Percentiles rank a stretch among this genome's conserved stretches.
Conservation (phyloP, 768 basidiomycete species). For the Termitomyces sp. region DNA sequence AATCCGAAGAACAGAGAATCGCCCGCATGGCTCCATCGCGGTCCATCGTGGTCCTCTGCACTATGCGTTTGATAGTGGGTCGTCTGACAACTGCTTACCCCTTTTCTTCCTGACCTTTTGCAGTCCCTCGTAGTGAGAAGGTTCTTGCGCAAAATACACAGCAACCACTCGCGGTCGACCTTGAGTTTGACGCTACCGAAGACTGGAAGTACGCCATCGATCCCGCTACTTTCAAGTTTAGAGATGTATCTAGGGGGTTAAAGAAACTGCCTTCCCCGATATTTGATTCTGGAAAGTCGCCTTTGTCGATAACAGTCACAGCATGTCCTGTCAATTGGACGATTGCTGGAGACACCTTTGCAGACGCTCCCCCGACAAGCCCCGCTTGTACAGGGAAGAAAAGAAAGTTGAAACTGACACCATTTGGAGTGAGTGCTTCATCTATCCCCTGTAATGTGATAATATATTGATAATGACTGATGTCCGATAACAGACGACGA, state of each 20-base stretch:
- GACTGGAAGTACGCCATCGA: slow-evolving; percentile 54
- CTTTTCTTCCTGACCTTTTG: background rate
- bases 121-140: slow-evolving; percentile 28
- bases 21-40: slow-evolving; percentile 47
- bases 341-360: slow-evolving; percentile 43
- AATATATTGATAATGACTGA: background rate
- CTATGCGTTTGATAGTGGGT: slow-evolving; percentile 49
- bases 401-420: slow-evolving; percentile 38
- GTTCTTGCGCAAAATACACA: slow-evolving; percentile 37
- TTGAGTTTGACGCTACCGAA: slow-evolving; percentile 42
- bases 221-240: slow-evolving; percentile 35
- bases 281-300: slow-evolving; percentile 44
- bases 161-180: slow-evolving; percentile 41
- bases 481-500: slow-evolving; percentile 15
- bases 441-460: too few relatives aligned
- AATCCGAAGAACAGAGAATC: slow-evolving; percentile 30
- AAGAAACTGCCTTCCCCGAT: slow-evolving; percentile 37
- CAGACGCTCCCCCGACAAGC: slow-evolving; percentile 37
- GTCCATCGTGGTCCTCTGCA: slow-evolving; percentile 50
- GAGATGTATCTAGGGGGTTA: slow-evolving; percentile 24
- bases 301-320: slow-evolving; percentile 39
- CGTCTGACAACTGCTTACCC: background rate
- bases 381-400: slow-evolving; percentile 37
- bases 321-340: slow-evolving; percentile 48
- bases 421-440: slow-evolving; percentile 38